Evolutionary conservation across 2,329 filamentous ascomycete species (phyloP).

Genomic region (Pseudocercospora musae): DNA sequence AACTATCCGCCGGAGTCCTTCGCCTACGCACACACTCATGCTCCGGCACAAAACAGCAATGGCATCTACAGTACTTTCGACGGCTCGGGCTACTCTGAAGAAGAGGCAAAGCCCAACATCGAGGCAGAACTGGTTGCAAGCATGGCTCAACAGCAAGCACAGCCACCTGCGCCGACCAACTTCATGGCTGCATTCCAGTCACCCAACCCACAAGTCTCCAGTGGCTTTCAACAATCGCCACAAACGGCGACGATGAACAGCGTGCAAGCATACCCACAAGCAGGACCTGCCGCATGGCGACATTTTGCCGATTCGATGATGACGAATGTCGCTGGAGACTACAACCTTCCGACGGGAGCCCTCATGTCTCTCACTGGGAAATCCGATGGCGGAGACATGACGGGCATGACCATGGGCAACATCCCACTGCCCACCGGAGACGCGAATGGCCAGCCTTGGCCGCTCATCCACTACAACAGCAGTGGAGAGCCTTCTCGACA

Average conservation of each 20-base stretch:
- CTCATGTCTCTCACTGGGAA: constrained; percentile 20
- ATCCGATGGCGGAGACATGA: constrained; percentile 9
- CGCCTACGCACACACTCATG: constrained; percentile 12
- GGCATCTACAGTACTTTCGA: constrained; percentile 19
- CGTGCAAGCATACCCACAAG: constrained; percentile 13
- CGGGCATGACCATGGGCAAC: constrained; percentile 18
- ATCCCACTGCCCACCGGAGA: constrained; percentile 25
- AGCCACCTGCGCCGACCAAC: constrained; percentile 15
- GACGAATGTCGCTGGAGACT: constrained; percentile 19
- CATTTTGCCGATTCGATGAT: constrained; percentile 33
- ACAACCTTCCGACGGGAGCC: constrained; percentile 13
- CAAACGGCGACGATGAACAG: constrained; percentile 15
- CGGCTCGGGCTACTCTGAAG: constrained; percentile 12
- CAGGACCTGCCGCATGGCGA: constrained; percentile 33
- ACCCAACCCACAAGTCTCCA: constrained; percentile 9
- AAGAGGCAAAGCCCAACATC: constrained; percentile 24
- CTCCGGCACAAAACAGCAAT: constrained; percentile 2
- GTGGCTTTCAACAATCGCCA: constrained; percentile 11
- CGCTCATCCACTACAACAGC: constrained; percentile 23
- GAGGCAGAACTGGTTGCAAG: constrained; percentile 24
- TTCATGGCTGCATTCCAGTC: constrained; percentile 23
- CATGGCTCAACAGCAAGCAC: constrained; percentile 15
- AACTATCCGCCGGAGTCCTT: constrained; percentile 13
- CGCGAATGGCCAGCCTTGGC: constrained; percentile 24
- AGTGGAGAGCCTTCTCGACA: not conserved